phyloP scores from a whole-genome alignment of 208 protist genomes.

The Trypanosoma rangeli region DNA sequence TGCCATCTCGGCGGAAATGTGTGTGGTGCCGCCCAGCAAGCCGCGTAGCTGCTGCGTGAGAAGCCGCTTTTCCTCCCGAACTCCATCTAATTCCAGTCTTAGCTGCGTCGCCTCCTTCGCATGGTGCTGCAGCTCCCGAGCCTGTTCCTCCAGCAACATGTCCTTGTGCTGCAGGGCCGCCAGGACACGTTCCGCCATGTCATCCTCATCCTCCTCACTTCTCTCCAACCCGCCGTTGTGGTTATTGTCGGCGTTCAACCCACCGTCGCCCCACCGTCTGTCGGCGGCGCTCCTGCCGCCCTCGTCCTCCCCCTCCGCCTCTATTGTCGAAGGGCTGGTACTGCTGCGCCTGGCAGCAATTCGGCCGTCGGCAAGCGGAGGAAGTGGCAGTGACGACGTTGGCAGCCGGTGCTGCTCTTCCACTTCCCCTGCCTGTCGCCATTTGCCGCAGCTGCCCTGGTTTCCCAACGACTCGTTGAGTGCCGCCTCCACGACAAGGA shows the following conservation, averaged over 20 bases:
- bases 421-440: neutral
- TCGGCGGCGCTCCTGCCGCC: neutral
- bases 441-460: neutral
- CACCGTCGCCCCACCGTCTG: neutral
- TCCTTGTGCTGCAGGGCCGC: constrained; percentile 35
- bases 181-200: constrained; percentile 44
- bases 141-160: constrained; percentile 28
- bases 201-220: constrained; percentile 20
- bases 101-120: constrained; percentile 21
- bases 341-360: neutral
- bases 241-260: neutral
- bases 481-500: constrained; percentile 10
- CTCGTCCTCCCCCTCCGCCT: neutral
- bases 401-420: neutral
- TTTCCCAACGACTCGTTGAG: constrained; percentile 2
- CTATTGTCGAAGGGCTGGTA: neutral
- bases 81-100: constrained; percentile 28
- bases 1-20: neutral
- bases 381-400: neutral
- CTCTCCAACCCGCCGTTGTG: neutral
- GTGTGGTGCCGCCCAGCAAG: neutral
- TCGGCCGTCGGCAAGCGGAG: neutral
- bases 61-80: constrained; percentile 45
- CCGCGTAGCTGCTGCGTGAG: constrained; percentile 33
- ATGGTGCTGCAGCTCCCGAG: constrained; percentile 7